Percentiles rank a stretch among this genome's conserved stretches.
Evolutionary conservation across 352 stramenopile genomes (phyloP).

Genomic region (Globisporangium cylindrosporum): DNA sequence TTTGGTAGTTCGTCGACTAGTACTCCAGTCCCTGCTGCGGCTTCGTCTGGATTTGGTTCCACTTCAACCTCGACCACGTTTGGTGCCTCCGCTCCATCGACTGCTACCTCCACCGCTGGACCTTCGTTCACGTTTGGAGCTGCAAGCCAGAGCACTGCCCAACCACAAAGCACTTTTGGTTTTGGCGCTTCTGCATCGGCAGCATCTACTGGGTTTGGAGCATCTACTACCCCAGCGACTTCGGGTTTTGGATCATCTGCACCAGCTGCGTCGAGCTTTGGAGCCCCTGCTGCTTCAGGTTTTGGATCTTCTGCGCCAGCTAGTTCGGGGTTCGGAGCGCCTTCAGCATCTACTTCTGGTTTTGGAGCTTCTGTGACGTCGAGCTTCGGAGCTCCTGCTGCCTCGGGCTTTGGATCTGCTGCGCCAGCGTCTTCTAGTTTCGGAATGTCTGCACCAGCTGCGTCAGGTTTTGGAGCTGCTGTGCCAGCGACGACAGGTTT

Average conservation of each 20-base stretch:
- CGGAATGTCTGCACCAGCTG: conserved; percentile 16
- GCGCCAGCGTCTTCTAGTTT: conserved; percentile 20
- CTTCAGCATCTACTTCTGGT: conserved; percentile 26
- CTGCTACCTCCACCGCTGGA: conserved; percentile 2
- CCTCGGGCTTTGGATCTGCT: conserved; percentile 20
- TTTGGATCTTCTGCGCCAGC: conserved; percentile 21
- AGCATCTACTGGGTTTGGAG: conserved; percentile 11
- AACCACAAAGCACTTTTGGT: conserved; percentile 3
- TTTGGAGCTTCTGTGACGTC: conserved; percentile 28
- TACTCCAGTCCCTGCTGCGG: conserved; percentile 17
- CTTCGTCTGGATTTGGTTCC: conserved; percentile 27
- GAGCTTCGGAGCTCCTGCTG: conserved; percentile 19
- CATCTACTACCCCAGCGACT: conserved; percentile 20
- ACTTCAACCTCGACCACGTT: conserved; percentile 17
- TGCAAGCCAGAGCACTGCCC: conserved; percentile 9
- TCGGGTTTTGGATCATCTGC: conserved; percentile 28
- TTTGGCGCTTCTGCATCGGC: background rate
- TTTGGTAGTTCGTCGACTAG: conserved; percentile 18
- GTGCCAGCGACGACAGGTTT: conserved; percentile 7
- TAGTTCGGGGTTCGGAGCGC: conserved; percentile 38
- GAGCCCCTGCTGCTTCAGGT: conserved; percentile 9
- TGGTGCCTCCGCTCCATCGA: conserved; percentile 6
- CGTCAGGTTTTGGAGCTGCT: conserved; percentile 13
- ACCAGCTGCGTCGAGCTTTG: conserved; percentile 37
- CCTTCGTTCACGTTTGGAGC: conserved; percentile 33